Base-by-base conservation (phyloP, 164 flowering plant species). In the Nymphaea thermarum region DNA sequence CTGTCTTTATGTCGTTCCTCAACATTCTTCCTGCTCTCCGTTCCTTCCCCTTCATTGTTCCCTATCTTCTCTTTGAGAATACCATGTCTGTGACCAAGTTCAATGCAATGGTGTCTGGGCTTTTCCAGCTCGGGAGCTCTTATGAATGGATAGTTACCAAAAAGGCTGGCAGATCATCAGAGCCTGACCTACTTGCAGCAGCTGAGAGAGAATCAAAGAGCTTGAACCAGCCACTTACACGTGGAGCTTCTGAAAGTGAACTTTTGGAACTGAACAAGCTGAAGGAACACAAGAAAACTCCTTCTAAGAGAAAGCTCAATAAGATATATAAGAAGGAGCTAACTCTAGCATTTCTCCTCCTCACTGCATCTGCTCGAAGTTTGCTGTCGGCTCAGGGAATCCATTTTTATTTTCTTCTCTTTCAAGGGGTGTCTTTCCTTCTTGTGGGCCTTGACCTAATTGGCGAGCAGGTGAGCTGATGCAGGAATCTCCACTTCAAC, bases 1-100 rank as follows among this genome's bases (percentile, higher is more conserved):
- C 98, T 0, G 98, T 90, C 11, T 82, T 88, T 67, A 89, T 93
- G 95, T 89, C 98, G 3, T 83, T 93, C 67, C 97, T 94, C 74
- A 93, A 93, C 72, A 91, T 93, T 45, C 86, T 93, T 43, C 98
- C 98, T 0, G 84, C 97, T 15, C 98, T 96, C 4, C 89, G 82
- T 71, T 85, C 96, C 5, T 93, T 93, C 75, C 98, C 98, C 6
- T 93, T 93, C 79, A 91, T 91, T 45, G 96, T 93, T 65, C 98
- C 98, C 2, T 93, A 91, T 80, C 97, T 93, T 16, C 91, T 93
- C 3, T 93, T 93, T 60, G 98, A 93, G 78, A 93, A 93, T 79
- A 93, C 98, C 43, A 93, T 93, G 98, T 93, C 98, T 0, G 97
- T 93, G 36, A 93, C 97, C 74, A 93, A 93, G 74, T 93, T 93